These are phyloP conservation scores for Leucocoprinus birnbaumii DNA, from an alignment of 768 basidiomycete genomes.

Conservation along the genomic window DNA sequence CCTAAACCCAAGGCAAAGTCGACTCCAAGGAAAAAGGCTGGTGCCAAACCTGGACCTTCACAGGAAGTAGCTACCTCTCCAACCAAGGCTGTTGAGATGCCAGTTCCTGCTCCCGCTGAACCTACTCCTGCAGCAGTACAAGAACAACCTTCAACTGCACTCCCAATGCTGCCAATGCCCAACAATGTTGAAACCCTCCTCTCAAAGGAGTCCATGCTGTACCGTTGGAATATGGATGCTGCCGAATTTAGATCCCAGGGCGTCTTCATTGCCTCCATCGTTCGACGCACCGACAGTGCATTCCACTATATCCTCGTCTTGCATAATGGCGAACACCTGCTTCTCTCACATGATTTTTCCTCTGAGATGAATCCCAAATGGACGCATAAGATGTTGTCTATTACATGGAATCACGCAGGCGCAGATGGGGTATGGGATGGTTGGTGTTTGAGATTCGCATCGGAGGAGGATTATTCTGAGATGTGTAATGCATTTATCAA, in stretches of 20 bases:
- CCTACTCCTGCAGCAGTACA: conserved; percentile 10
- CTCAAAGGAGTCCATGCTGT: conserved; percentile 52
- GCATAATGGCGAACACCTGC: conserved; percentile 42
- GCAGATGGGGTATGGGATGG: conserved; percentile 57
- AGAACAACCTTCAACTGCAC: not conserved
- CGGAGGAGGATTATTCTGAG: conserved; percentile 48
- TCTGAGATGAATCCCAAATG: conserved; percentile 73
- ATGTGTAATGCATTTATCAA: conserved; percentile 66
- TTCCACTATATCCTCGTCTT: conserved; percentile 64
- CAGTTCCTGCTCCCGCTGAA: not conserved
- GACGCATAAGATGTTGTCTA: conserved; percentile 57
- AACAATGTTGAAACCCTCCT: conserved; percentile 29
- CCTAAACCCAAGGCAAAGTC: conserved; percentile 24
- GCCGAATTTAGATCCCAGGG: conserved; percentile 53
- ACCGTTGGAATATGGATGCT: conserved; percentile 53
- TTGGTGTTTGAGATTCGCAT: conserved; percentile 78
- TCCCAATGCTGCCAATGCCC: conserved; percentile 4
- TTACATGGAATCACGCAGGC: conserved; percentile 85
- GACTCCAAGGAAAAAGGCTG: conserved; percentile 29
- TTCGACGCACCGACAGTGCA: conserved; percentile 36
- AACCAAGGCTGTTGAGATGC: conserved; percentile 1
- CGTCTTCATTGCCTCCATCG: conserved; percentile 51
- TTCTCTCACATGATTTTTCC: conserved; percentile 61
- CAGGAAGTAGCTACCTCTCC: conserved; percentile 8
- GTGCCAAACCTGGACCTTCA: conserved; percentile 12